Conservation (phyloP, 176 grass and related monocot genomes). For the Themeda triandra region DNA sequence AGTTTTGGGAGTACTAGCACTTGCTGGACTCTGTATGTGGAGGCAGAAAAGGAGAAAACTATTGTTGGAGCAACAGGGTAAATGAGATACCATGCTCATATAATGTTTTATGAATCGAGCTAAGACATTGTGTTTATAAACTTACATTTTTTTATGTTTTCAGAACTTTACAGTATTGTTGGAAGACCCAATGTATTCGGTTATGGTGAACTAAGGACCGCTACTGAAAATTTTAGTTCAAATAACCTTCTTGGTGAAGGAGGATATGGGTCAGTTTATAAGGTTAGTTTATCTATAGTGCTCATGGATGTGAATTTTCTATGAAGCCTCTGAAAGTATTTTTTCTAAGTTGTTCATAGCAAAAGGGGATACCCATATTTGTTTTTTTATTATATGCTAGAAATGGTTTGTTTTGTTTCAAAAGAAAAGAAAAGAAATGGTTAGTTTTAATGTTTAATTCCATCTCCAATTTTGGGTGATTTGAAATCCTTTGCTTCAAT, state of each 20-base stretch:
- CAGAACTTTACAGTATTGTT: slow-evolving; percentile 56
- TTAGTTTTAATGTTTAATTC: background rate
- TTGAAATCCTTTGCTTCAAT: background rate
- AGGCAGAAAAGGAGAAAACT: slow-evolving; percentile 45
- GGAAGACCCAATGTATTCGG: slow-evolving; percentile 56
- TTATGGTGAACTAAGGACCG: slow-evolving; percentile 62
- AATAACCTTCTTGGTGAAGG: slow-evolving; percentile 75
- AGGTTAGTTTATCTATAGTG: slow-evolving; percentile 40
- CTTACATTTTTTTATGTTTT: slow-evolving; percentile 28
- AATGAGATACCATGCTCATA: background rate
- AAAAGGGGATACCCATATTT: background rate
- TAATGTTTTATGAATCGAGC: background rate
- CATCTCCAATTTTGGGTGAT: background rate
- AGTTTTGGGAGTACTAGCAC: slow-evolving; percentile 40
- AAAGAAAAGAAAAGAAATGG: background rate
- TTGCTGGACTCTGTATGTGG: slow-evolving; percentile 46
- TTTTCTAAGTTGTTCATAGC: background rate
- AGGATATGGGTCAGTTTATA: slow-evolving; percentile 80
- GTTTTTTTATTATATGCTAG: background rate
- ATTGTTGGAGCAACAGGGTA: slow-evolving; percentile 49
- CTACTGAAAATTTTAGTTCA: slow-evolving; percentile 68
- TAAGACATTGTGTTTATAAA: background rate
- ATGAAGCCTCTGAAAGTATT: background rate
- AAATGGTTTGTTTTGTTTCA: background rate
- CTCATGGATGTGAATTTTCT: background rate